These are phyloP conservation scores for Emmonsia crescens DNA, from an alignment of 2,329 filamentous ascomycete genomes.

Conservation along the genomic window DNA sequence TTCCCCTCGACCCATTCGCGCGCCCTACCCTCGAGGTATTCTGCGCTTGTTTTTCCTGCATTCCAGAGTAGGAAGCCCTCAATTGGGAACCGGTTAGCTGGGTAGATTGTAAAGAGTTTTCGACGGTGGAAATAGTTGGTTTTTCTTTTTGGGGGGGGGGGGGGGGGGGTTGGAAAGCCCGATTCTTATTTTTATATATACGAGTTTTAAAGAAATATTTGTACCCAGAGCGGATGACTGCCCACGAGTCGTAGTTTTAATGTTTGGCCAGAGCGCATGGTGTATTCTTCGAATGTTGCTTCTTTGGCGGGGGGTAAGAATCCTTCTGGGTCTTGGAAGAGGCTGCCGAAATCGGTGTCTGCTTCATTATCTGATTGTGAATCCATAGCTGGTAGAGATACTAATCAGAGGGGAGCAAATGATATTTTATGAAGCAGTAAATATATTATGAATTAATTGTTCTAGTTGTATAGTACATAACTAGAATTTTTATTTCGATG, in stretches of 20 bases:
- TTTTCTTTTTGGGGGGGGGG: too few relatives aligned
- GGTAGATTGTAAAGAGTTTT: neutral
- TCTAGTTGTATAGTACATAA: neutral
- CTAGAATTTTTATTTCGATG: neutral
- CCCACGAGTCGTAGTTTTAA: slow-evolving; percentile 71
- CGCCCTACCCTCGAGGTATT: slow-evolving; percentile 65
- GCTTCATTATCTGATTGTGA: slow-evolving; percentile 16
- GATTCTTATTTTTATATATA: neutral
- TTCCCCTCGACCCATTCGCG: slow-evolving; percentile 49
- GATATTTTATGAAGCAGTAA: neutral
- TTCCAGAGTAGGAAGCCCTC: slow-evolving; percentile 86
- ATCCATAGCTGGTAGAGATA: neutral
- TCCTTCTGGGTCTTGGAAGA: slow-evolving; percentile 73
- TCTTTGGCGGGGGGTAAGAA: slow-evolving; percentile 70
- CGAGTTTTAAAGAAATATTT: slow-evolving; percentile 11
- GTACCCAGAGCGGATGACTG: slow-evolving; percentile 73
- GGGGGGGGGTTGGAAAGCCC: neutral
- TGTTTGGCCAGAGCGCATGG: slow-evolving; percentile 52
- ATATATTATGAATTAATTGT: neutral
- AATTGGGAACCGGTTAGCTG: slow-evolving; percentile 1
- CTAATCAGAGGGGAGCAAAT: neutral
- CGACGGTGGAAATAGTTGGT: neutral
- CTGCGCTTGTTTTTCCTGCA: slow-evolving; percentile 64
- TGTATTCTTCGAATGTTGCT: slow-evolving; percentile 62
- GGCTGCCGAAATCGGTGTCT: slow-evolving; percentile 32